Conservation (phyloP, 2,329 filamentous ascomycete species). For the Onygenales sp. region DNA sequence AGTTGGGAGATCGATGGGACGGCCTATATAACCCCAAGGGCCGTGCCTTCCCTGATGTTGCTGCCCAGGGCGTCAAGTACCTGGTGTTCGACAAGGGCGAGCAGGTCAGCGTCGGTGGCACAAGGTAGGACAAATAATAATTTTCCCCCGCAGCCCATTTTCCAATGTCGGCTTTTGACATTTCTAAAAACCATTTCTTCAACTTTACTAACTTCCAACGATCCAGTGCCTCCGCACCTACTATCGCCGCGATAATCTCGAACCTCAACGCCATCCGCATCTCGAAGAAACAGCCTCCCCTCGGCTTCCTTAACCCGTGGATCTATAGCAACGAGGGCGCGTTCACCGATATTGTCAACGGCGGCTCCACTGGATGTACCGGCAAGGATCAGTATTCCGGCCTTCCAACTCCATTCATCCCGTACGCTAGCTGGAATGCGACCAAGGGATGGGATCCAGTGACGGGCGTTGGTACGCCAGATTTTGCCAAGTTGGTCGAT, state of each 20-base stretch:
- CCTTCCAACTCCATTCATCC: constrained; percentile 24
- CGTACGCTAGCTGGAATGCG: constrained; percentile 43
- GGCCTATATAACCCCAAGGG: constrained; percentile 44
- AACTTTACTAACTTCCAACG: not conserved
- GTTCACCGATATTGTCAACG: constrained; percentile 41
- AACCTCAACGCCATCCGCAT: constrained; percentile 57
- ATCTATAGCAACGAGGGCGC: constrained; percentile 41
- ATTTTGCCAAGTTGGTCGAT: constrained; percentile 14
- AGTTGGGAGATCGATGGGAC: constrained; percentile 30
- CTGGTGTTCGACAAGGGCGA: constrained; percentile 30
- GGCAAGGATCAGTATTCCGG: constrained; percentile 16
- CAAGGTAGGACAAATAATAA: constrained; percentile 14
- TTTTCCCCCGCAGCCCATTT: not conserved
- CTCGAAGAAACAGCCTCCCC: constrained; percentile 39
- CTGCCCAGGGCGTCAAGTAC: constrained; percentile 44
- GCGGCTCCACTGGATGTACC: constrained; percentile 38
- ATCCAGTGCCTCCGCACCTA: constrained; percentile 49
- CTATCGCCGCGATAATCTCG: constrained; percentile 53
- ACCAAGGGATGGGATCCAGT: constrained; percentile 43
- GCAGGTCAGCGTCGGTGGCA: constrained; percentile 36
- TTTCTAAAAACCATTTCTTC: not conserved
- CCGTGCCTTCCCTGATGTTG: constrained; percentile 53
- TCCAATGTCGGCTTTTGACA: not conserved
- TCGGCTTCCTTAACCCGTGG: constrained; percentile 56
- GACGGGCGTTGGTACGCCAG: constrained; percentile 33